A percentile compares a stretch with the other conserved stretches of the same genome.
phyloP scores from a whole-genome alignment of 106 monocot genomes.

The Phalaenopsis aphrodite region DNA sequence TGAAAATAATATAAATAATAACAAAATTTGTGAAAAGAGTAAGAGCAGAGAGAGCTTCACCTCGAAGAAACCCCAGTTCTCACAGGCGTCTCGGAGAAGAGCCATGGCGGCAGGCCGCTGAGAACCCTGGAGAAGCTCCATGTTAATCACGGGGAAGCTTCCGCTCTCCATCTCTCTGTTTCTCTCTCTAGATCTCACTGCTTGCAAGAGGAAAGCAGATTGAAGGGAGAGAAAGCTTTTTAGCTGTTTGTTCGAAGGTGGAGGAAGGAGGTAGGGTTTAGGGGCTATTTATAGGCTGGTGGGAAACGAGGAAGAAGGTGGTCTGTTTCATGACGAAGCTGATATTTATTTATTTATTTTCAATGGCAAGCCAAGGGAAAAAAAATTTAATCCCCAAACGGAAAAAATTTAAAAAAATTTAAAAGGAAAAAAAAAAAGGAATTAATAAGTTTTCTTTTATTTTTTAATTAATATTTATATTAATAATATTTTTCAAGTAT shows the following conservation, averaged over 20 bases:
- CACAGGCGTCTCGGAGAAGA: conserved; percentile 41
- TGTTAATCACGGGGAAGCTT: conserved; percentile 42
- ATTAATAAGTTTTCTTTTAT: no score
- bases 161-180: conserved; percentile 15
- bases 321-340: no score
- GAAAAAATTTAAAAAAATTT: no score
- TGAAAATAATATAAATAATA: no score
- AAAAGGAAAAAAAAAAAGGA: no score
- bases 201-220: background rate
- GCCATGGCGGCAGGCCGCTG: conserved; percentile 33
- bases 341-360: no score
- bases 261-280: background rate
- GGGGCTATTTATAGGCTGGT: background rate
- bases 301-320: background rate
- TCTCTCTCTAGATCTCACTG: conserved; percentile 23
- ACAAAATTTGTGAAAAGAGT: no score
- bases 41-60: conserved; percentile 12
- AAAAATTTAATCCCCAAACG: no score
- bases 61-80: conserved; percentile 76
- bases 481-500: no score
- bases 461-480: no score
- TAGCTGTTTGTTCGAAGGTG: background rate
- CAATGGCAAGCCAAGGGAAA: no score
- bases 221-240: no score
- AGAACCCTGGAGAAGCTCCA: conserved; percentile 33